A percentile compares a stretch with the other conserved stretches of the same genome.
Evolutionary conservation across 2,329 filamentous ascomycete genomes (phyloP).

Genomic region (Fusarium setosum): DNA sequence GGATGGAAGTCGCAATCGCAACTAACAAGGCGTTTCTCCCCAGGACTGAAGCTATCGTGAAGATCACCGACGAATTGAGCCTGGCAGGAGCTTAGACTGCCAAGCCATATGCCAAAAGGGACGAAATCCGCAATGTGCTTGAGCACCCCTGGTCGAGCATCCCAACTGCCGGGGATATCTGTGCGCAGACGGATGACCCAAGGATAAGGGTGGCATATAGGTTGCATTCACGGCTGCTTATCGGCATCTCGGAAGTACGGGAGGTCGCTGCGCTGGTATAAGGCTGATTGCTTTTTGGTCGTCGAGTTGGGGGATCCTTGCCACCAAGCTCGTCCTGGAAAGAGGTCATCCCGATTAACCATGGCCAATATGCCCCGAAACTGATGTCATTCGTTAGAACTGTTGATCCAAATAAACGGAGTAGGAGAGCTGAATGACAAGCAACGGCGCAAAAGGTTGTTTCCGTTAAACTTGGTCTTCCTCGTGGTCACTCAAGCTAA

Average conservation of each 20-base stretch:
- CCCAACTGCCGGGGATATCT: conserved; percentile 6
- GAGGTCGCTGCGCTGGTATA: neutral
- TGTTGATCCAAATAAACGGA: conserved; percentile 21
- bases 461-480: neutral
- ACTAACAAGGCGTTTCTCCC: conserved; percentile 31
- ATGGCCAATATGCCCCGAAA: conserved; percentile 18
- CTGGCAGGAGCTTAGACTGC: neutral
- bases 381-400: conserved; percentile 18
- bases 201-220: neutral
- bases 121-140: neutral
- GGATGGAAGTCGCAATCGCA: conserved; percentile 30
- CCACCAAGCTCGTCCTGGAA: neutral
- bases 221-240: neutral
- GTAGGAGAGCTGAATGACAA: neutral
- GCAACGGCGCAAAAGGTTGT: neutral
- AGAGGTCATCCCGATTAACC: neutral
- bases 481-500: neutral
- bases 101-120: conserved; percentile 5
- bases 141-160: neutral
- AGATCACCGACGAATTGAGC: conserved; percentile 15
- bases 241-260: neutral
- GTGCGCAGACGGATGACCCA: neutral
- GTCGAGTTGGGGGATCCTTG: neutral
- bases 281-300: conserved; percentile 8
- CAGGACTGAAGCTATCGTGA: conserved; percentile 6